Evolutionary conservation across 371 early-diverging fungal genomes (phyloP), one percentile per base, ranked within the genome.

Genomic region (Capniomyces stellatus): DNA sequence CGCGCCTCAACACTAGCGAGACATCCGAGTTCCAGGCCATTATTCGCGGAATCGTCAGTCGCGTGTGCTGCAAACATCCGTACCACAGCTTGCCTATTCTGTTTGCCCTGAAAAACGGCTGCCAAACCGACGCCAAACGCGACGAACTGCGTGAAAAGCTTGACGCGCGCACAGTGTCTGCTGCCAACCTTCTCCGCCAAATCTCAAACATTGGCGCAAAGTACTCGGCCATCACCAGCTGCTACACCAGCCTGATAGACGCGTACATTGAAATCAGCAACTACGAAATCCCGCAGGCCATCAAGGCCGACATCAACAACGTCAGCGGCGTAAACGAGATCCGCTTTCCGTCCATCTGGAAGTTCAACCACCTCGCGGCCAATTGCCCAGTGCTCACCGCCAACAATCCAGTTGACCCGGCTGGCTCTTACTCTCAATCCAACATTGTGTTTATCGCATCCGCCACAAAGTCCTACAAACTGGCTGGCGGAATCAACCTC

Each of bases 401-500:
- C 24, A 13, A 30, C 29, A 58, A 53, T 25, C 54, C 27, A 12
- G 47, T 59, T 3, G 68, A 65, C 12, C 56, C 54, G 10, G 57
- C 67, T 1, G 52, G 68, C 24, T 59, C 59, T 41, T 67, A 67
- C 54, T n/a, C n/a, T n/a, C n/a, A n/a, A n/a, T n/a, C n/a, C n/a
- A n/a, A n/a, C n/a, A n/a, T n/a, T n/a, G n/a, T n/a, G n/a, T n/a
- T n/a, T n/a, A n/a, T n/a, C n/a, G n/a, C n/a, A n/a, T n/a, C n/a
- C n/a, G n/a, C n/a, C n/a, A n/a, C n/a, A n/a, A n/a, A n/a, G n/a
- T n/a, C 57, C 3, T 74, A 61, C 43, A 52, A 58, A 54, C 55
- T 72, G 27, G 67, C 66, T 1, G 75, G 75, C 21, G 75, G 73
- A 8, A 65, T 72, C 41, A 72, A 72, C 41, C 29, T 70, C 54